These are phyloP conservation scores for Massarina eburnea DNA, from an alignment of 2,329 filamentous ascomycete genomes.

Conservation along the genomic window DNA sequence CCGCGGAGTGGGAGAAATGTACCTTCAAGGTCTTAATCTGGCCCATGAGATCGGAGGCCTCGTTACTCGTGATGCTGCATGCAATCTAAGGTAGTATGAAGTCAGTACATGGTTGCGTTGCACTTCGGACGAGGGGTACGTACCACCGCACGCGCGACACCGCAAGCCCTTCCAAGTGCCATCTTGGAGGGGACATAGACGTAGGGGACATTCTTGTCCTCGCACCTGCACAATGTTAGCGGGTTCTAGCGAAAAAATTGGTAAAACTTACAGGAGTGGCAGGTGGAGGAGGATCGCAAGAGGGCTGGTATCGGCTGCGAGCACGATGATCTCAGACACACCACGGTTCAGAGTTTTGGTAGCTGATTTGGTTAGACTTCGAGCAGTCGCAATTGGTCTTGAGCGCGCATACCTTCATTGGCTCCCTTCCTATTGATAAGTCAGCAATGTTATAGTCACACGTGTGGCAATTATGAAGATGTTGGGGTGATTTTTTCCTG, in stretches of 20 bases:
- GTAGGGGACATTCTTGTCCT: constrained; percentile 73
- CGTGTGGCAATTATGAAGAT: too few species aligned
- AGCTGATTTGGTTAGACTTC: constrained; percentile 60
- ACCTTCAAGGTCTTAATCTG: constrained; percentile 68
- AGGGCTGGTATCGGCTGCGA: constrained; percentile 79
- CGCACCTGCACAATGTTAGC: constrained; percentile 63
- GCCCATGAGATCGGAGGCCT: constrained; percentile 69
- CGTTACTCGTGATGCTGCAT: constrained; percentile 75
- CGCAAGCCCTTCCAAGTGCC: constrained; percentile 67
- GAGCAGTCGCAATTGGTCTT: neutral
- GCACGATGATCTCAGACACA: constrained; percentile 84
- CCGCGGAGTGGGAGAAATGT: neutral
- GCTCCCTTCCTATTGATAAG: constrained; percentile 33
- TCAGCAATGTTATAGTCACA: too few species aligned
- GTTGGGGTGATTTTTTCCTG: too few species aligned
- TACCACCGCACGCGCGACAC: constrained; percentile 4
- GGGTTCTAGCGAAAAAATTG: neutral
- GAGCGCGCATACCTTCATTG: constrained; percentile 48
- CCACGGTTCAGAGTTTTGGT: constrained; percentile 74
- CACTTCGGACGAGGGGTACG: neutral
- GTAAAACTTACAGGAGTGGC: constrained; percentile 65
- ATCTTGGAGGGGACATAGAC: constrained; percentile 73
- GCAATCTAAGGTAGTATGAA: constrained; percentile 58
- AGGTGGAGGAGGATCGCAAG: constrained; percentile 70
- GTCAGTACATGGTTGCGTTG: too few species aligned